A percentile compares a stretch with the other conserved stretches of the same genome.
Conservation (phyloP, 352 stramenopile species). For the Phytophthora pini region DNA sequence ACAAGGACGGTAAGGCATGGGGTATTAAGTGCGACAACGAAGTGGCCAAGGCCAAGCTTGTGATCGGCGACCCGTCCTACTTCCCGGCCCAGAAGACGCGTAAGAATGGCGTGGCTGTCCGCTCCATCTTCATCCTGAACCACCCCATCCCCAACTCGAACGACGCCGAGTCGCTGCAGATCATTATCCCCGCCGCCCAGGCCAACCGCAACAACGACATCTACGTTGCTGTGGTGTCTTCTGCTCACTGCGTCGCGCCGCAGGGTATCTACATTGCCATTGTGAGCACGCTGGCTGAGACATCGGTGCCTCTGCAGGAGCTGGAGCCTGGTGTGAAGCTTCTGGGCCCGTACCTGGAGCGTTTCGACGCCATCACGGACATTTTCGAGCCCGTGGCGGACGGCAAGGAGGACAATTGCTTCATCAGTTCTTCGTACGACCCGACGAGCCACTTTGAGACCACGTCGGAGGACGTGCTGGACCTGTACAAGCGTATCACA, state of each 20-base stretch:
- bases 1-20: constrained; percentile 93
- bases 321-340: constrained; percentile 95
- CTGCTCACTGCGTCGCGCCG: constrained; percentile 94
- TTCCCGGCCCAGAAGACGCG: constrained; percentile 94
- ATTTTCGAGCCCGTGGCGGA: constrained; percentile 95
- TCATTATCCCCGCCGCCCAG: constrained; percentile 98
- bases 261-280: constrained; percentile 99
- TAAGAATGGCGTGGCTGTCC: constrained; percentile 95
- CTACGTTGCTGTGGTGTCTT: constrained; percentile 97
- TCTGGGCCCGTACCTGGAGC: constrained; percentile 95
- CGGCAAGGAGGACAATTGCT: constrained; percentile 96
- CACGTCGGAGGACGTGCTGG: constrained; percentile 96
- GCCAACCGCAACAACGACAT: constrained; percentile 97
- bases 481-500: constrained; percentile 98
- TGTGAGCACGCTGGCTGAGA: constrained; percentile 98
- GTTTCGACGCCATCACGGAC: constrained; percentile 97
- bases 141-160: constrained; percentile 98
- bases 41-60: constrained; percentile 97
- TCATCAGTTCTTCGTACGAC: constrained; percentile 96
- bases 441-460: constrained; percentile 97
- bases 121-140: constrained; percentile 99
- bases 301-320: constrained; percentile 94
- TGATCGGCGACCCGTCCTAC: constrained; percentile 99
- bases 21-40: constrained; percentile 93
- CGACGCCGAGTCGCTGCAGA: constrained; percentile 97